A percentile compares a stretch with the other conserved stretches of the same genome.
These are phyloP conservation scores for Lophiotrema nucula DNA, from an alignment of 495 filamentous ascomycete genomes.

Conservation along the genomic window DNA sequence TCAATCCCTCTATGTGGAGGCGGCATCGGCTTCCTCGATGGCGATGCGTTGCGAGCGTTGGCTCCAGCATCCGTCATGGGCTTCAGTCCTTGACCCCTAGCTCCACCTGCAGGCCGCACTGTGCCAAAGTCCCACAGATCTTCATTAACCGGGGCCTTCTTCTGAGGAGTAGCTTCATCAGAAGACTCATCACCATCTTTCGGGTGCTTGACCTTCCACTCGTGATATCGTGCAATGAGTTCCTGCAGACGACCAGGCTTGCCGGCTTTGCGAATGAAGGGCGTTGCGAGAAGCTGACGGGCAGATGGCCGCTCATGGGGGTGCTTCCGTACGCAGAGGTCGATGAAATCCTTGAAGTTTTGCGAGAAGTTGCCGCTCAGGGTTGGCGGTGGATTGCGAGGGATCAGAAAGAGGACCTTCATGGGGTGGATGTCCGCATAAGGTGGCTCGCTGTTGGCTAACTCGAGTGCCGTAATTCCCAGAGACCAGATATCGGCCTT, in stretches of 20 bases:
- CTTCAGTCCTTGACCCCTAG: slow-evolving; percentile 56
- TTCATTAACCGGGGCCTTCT: slow-evolving; percentile 50
- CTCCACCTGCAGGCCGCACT: slow-evolving; percentile 63
- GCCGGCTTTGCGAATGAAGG: slow-evolving; percentile 85
- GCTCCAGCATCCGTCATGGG: slow-evolving; percentile 71
- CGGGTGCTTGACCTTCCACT: slow-evolving; percentile 63
- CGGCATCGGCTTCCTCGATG: slow-evolving; percentile 32
- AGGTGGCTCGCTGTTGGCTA: slow-evolving; percentile 90
- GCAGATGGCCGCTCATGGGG: slow-evolving; percentile 85
- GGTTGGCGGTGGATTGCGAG: slow-evolving; percentile 84
- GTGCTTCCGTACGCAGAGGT: slow-evolving; percentile 80
- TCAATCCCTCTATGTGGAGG: slow-evolving; percentile 24
- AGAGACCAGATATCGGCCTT: slow-evolving; percentile 99
- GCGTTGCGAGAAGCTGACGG: slow-evolving; percentile 82
- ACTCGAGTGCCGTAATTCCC: slow-evolving; percentile 93
- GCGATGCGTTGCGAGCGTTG: slow-evolving; percentile 54
- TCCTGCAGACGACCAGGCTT: slow-evolving; percentile 89
- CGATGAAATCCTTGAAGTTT: slow-evolving; percentile 92
- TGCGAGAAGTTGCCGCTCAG: slow-evolving; percentile 84
- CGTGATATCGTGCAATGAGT: slow-evolving; percentile 82
- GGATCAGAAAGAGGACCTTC: slow-evolving; percentile 97
- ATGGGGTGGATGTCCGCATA: slow-evolving; percentile 98
- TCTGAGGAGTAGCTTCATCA: slow-evolving; percentile 44
- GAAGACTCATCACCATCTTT: slow-evolving; percentile 61
- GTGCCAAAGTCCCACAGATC: slow-evolving; percentile 98